A percentile compares a stretch with the other conserved stretches of the same genome.
Evolutionary conservation across 306 rosid genomes (phyloP).

Genomic region (cucumber (Cucumis sativus)): DNA sequence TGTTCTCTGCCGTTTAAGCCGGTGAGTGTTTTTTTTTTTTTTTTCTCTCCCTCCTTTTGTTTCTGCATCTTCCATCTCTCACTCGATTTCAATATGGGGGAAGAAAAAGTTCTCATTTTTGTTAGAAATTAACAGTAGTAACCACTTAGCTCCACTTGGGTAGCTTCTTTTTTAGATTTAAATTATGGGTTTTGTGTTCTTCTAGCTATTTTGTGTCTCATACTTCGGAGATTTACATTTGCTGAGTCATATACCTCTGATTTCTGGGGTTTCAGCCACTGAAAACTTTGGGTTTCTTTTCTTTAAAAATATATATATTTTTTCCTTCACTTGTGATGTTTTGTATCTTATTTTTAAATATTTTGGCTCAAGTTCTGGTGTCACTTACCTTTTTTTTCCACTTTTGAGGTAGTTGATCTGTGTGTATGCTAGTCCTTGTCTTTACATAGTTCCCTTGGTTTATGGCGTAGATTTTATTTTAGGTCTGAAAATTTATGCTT

Average conservation of each 20-base stretch:
- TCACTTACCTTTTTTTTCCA: background rate
- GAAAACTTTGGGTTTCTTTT: background rate
- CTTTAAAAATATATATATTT: background rate
- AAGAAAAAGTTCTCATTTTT: background rate
- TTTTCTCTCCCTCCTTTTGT: too few species aligned
- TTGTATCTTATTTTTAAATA: background rate
- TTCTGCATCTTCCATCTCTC: conserved; percentile 32
- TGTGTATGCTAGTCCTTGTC: background rate
- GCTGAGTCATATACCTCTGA: conserved; percentile 5
- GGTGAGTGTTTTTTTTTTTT: conserved; percentile 14
- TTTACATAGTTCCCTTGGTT: background rate
- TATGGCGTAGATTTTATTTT: background rate
- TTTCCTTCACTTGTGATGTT: background rate
- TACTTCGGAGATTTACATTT: conserved; percentile 1
- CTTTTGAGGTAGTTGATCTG: background rate
- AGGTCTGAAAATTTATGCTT: background rate
- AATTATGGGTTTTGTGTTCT: background rate
- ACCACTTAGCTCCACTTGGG: background rate
- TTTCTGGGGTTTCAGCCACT: background rate
- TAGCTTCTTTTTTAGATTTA: background rate
- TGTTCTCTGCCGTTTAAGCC: conserved; percentile 35
- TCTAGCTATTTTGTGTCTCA: background rate
- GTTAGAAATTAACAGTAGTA: background rate
- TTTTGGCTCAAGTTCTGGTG: background rate
- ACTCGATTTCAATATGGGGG: conserved; percentile 14